These are phyloP conservation scores for Fagopyrum homotropicum DNA, from an alignment of 148 eudicot species.

Conservation along the genomic window DNA sequence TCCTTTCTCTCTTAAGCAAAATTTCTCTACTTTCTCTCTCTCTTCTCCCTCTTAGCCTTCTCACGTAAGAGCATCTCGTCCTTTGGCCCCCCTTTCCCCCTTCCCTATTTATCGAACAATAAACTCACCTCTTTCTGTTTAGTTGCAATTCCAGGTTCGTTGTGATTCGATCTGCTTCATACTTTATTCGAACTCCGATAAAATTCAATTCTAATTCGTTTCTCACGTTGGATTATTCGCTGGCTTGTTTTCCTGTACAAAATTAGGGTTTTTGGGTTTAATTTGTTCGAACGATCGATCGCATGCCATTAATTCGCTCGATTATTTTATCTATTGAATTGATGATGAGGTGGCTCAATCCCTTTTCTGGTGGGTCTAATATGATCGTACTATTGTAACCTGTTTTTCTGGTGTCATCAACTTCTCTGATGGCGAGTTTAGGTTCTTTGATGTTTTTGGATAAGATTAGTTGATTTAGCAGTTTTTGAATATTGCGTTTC, in stretches of 20 bases:
- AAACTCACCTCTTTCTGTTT: conserved; percentile 19
- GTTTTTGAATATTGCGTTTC: neutral
- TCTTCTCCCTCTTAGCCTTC: conserved; percentile 6
- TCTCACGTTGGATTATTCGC: neutral
- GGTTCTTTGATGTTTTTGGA: neutral
- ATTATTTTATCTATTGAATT: conserved; percentile 7
- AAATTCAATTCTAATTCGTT: conserved; percentile 13
- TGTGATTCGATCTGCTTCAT: conserved; percentile 30
- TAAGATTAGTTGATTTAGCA: neutral
- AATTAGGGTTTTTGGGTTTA: conserved; percentile 35
- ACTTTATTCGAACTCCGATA: neutral
- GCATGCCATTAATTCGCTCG: neutral
- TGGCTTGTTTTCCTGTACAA: neutral
- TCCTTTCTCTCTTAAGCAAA: neutral
- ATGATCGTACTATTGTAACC: neutral
- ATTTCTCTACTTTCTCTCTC: conserved; percentile 3
- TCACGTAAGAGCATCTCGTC: conserved; percentile 13
- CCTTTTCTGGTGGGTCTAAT: neutral
- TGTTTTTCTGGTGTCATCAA: conserved; percentile 1
- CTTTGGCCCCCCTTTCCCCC: neutral
- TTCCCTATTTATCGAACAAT: conserved; percentile 17
- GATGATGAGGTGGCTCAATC: neutral
- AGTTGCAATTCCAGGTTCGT: conserved; percentile 48
- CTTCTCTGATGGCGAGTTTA: neutral
- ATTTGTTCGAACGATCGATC: conserved; percentile 3